Evolutionary conservation across 768 basidiomycete genomes (phyloP).

Genomic region (Lactarius vividus): DNA sequence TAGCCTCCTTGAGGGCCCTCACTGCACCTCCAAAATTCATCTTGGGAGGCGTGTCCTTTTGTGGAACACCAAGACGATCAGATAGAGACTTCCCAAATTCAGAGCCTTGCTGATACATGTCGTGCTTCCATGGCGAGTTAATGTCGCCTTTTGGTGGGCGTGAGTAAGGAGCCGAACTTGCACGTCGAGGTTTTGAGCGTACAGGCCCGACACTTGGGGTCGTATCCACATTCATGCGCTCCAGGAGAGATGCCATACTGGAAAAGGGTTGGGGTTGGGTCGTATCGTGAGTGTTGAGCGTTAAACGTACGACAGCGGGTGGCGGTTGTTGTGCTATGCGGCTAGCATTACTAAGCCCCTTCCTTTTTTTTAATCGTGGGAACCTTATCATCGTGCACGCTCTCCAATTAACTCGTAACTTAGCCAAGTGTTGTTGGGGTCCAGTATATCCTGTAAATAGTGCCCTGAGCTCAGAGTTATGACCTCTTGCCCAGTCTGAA

Average conservation of each 20-base stretch:
- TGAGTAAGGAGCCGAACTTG: conserved; percentile 25
- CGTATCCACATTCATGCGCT: conserved; percentile 28
- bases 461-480: conserved; percentile 46
- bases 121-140: conserved; percentile 27
- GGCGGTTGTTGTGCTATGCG: not conserved
- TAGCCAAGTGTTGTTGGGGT: conserved; percentile 37
- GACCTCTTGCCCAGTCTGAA: conserved; percentile 32
- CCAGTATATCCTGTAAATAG: conserved; percentile 52
- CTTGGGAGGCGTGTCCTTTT: conserved; percentile 20
- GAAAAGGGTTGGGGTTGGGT: not conserved
- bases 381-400: not conserved
- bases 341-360: not conserved
- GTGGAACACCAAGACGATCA: conserved; percentile 21
- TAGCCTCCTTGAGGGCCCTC: conserved; percentile 26
- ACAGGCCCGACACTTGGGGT: conserved; percentile 21
- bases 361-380: not conserved
- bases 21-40: conserved; percentile 27
- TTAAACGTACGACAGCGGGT: not conserved
- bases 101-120: conserved; percentile 20
- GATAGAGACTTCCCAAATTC: conserved; percentile 21
- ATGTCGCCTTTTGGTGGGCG: conserved; percentile 27
- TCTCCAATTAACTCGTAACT: too few species aligned
- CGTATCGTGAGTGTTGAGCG: not conserved
- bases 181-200: conserved; percentile 25
- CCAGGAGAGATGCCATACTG: conserved; percentile 28